Percentiles rank a stretch among this genome's conserved stretches.
Evolutionary conservation across 2,329 filamentous ascomycete genomes (phyloP).

Genomic region (Parastagonospora avenae): DNA sequence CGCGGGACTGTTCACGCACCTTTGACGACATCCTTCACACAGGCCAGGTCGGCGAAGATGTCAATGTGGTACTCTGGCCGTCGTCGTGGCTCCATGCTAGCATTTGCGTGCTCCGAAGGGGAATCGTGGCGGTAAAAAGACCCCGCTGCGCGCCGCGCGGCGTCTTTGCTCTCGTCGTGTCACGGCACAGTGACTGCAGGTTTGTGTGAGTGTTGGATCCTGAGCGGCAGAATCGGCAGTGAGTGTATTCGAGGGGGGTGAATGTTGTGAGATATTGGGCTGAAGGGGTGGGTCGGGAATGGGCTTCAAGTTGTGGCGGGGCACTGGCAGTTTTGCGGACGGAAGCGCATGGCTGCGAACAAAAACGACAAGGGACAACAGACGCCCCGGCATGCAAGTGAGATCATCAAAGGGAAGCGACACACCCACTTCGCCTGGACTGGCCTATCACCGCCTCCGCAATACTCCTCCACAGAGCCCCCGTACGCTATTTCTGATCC

Average conservation of each 20-base stretch:
- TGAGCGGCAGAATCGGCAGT: background rate
- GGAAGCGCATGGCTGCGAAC: conserved; percentile 11
- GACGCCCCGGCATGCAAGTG: conserved; percentile 10
- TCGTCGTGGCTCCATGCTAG: conserved; percentile 65
- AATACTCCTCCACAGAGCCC: conserved; percentile 13
- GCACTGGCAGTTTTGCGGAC: conserved; percentile 19
- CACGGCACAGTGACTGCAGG: conserved; percentile 11
- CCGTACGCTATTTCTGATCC: background rate
- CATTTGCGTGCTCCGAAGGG: conserved; percentile 23
- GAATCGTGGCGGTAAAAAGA: conserved; percentile 11
- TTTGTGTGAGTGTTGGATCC: background rate
- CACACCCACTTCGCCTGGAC: conserved; percentile 1
- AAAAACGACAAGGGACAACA: conserved; percentile 5
- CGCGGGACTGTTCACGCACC: conserved; percentile 60
- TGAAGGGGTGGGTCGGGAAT: conserved; percentile 6
- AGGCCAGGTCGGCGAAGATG: conserved; percentile 87
- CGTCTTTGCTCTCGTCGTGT: conserved; percentile 11
- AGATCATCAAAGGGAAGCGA: conserved; percentile 22
- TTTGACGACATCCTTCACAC: conserved; percentile 90
- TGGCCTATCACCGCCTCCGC: conserved; percentile 17
- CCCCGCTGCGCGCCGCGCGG: conserved; percentile 16
- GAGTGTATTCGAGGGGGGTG: conserved; percentile 47
- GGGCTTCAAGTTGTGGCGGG: conserved; percentile 8
- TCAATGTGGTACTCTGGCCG: conserved; percentile 92
- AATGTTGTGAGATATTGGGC: background rate